Evolutionary conservation across 305 asterid species (phyloP), one percentile per base, ranked within the genome.

Genomic region (Fraxinus velutina): DNA sequence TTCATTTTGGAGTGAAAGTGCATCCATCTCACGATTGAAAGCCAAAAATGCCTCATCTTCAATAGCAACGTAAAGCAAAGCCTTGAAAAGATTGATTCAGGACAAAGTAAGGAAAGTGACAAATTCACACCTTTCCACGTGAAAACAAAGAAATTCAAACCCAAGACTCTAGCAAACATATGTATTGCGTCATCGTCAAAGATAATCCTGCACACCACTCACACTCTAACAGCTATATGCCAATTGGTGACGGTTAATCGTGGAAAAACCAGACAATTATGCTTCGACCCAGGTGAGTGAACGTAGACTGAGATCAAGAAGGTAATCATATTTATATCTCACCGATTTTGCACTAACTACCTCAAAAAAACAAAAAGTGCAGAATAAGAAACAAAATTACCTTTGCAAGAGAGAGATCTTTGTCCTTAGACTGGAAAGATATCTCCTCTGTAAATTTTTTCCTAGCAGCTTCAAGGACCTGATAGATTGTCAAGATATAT

Each of bases 371-470:
- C 71, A 68, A 72, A 47, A 81, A 22, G 13, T 74, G 29, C 22
- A 62, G 30, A 34, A 32, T 22, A 62, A 57, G 17, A 75, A 27
- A 24, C 74, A 64, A 15, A 75, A 73, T 42, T 86, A 96, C 99
- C 98, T 91, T 92, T 52, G 98, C 94, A 75, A 96, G 94, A 36
- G 97, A 94, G 88, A 96, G 90, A 85, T 96, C 97, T 80, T 89
- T 94, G 90, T 91, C 98, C 88, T 90, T 93, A 22, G 97, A 87
- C 87, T 86, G 95, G 85, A 91, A 92, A 73, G 97, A 89, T 85
- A 94, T 91, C 90, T 94, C 99, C 71, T 74, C 79, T 5, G 93
- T 92, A 83, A 90, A 96, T 75, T 92, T 89, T 75, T 89, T 91
- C 87, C 99, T 88, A 36, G 99, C 93, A 84, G 89, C 91, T 81